Evolutionary conservation across 192 early-diverging fungal species (phyloP), one percentile per base, ranked within the genome.

Genomic region (Mortierella alpina): DNA sequence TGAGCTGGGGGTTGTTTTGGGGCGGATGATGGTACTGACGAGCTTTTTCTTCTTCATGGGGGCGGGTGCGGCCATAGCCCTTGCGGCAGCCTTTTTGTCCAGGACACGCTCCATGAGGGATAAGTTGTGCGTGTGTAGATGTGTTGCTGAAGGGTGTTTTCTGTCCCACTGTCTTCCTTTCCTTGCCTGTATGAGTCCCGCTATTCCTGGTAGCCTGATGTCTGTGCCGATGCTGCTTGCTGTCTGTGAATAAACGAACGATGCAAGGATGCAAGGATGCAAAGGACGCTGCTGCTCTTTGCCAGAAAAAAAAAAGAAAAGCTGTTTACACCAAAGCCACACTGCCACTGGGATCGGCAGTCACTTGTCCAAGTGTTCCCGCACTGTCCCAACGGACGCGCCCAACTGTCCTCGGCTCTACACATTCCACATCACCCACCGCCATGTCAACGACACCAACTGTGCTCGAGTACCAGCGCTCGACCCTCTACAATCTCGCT

Each of bases 41-140:
- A 70, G 68, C 41, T 65, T 70, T 41, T 66, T 77, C 64, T 75
- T 75, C 68, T 71, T 78, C 31, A 61, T 15, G 18, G 76, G 76
- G 6, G 76, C 76, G 11, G 69, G 76, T 45, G 76, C 76, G 56
- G 76, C 76, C 58, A 47, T 67, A 20, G 76, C 76, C 14, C 76
- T 70, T 20, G 76, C 76, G 8, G 68, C 68, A 10, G 76, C 63
- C 59, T 79, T 66, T n/a, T 66, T 79, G 45, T 52, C 48, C 39
- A 79, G 23, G 46, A 72, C 69, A 42, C 76, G 62, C 6, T 79
- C 63, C 75, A 77, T 77, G 31, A 18, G 65, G 9, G 42, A 44
- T 62, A 15, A 0, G 56, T 9, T 7, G 53, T 58, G 47, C 31
- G 31, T 31, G 31, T 31, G 31, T 31, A 15, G 59, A 14, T 41